These are phyloP conservation scores for Botryosphaeria dothidea DNA, from an alignment of 2,329 filamentous ascomycete genomes.

Conservation along the genomic window DNA sequence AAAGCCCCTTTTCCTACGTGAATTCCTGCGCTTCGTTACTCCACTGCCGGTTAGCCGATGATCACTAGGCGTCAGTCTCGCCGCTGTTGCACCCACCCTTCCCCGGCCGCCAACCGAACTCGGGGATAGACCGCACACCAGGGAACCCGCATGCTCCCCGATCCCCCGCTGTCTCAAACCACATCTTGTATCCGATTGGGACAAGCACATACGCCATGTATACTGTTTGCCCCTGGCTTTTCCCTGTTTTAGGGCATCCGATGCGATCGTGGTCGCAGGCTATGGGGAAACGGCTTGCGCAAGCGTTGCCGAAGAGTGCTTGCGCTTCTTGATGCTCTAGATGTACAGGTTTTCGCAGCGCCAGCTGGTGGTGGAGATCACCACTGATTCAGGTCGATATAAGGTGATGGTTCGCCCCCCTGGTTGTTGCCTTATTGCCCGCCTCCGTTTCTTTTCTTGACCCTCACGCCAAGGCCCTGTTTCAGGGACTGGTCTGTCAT, in stretches of 20 bases:
- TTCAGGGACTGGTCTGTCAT: neutral
- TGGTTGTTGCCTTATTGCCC: neutral
- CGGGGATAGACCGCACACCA: neutral
- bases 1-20: no score
- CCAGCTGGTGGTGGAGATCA: neutral
- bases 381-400: neutral
- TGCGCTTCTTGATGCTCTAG: neutral
- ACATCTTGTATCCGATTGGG: neutral
- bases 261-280: neutral
- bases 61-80: no score
- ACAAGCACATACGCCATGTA: neutral
- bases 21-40: neutral
- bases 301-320: neutral
- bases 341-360: neutral
- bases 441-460: neutral
- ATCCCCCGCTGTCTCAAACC: neutral
- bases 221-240: neutral
- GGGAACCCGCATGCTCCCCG: neutral
- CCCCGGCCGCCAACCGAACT: neutral
- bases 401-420: neutral
- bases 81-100: neutral
- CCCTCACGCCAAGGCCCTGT: neutral
- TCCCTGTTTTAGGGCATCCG: neutral
- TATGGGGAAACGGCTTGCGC: neutral
- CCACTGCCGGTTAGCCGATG: neutral